These are phyloP conservation scores for Aureobasidium sp. DNA, from an alignment of 2,329 filamentous ascomycete genomes.

Conservation along the genomic window DNA sequence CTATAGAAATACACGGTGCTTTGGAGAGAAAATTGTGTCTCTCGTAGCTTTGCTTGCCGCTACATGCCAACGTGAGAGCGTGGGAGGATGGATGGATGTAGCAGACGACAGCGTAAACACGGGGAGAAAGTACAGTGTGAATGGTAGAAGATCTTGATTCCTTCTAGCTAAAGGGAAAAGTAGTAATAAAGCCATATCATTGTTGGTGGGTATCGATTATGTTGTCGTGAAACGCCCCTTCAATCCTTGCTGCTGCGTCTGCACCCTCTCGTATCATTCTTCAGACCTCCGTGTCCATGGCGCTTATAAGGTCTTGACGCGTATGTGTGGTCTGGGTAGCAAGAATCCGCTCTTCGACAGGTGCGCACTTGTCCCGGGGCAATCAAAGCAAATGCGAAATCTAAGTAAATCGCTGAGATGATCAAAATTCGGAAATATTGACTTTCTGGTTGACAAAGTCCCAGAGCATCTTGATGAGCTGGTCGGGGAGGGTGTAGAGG, in stretches of 20 bases:
- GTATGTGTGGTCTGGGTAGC: neutral
- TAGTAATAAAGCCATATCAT: constrained; percentile 3
- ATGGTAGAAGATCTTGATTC: neutral
- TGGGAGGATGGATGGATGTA: no score
- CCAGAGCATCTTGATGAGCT: constrained; percentile 88
- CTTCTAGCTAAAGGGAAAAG: neutral
- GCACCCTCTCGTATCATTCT: neutral
- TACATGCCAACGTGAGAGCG: neutral
- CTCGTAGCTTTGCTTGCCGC: neutral
- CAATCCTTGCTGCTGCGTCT: neutral
- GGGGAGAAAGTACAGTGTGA: neutral
- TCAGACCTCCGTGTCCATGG: neutral
- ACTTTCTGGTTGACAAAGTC: constrained; percentile 54
- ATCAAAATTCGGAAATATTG: constrained; percentile 22
- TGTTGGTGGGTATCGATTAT: constrained; percentile 7
- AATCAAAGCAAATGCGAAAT: neutral
- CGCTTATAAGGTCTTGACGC: neutral
- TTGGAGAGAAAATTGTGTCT: neutral
- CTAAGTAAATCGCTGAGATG: neutral
- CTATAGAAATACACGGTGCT: neutral
- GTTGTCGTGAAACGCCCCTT: constrained; percentile 6
- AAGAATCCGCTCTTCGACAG: neutral
- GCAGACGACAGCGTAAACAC: neutral
- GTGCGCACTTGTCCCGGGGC: neutral
- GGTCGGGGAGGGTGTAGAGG: constrained; percentile 90